phyloP scores from a whole-genome alignment of 768 basidiomycete genomes.

The Obba rivulosa region DNA sequence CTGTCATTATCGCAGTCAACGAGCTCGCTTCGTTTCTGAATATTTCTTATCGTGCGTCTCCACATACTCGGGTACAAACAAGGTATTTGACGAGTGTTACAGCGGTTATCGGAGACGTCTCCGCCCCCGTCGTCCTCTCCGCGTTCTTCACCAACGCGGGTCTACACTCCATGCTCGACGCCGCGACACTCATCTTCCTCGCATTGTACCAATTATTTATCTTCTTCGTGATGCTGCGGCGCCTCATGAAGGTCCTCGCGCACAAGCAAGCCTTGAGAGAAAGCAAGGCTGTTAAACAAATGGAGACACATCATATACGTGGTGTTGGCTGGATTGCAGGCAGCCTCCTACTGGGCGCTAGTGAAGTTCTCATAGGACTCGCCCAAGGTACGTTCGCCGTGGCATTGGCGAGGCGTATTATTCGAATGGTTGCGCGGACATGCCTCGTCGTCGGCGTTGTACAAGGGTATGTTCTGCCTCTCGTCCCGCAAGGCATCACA shows the following conservation, averaged over 20 bases:
- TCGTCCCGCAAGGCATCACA: neutral
- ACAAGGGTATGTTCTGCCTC: slow-evolving; percentile 50
- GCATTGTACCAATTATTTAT: slow-evolving; percentile 50
- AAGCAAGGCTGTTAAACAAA: slow-evolving; percentile 29
- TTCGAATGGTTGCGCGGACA: slow-evolving; percentile 50
- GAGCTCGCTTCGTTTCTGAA: slow-evolving; percentile 64
- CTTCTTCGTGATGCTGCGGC: slow-evolving; percentile 56
- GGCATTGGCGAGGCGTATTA: slow-evolving; percentile 48
- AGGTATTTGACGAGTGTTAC: neutral
- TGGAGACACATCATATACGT: slow-evolving; percentile 42
- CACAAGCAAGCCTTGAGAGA: slow-evolving; percentile 49
- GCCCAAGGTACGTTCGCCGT: slow-evolving; percentile 46
- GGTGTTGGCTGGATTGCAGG: slow-evolving; percentile 65
- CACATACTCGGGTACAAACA: neutral
- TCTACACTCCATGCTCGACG: slow-evolving; percentile 53
- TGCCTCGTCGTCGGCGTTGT: slow-evolving; percentile 56
- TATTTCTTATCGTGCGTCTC: slow-evolving; percentile 47
- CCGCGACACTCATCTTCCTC: slow-evolving; percentile 54
- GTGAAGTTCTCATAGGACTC: slow-evolving; percentile 66
- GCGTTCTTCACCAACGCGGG: slow-evolving; percentile 31
- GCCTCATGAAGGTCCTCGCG: slow-evolving; percentile 44
- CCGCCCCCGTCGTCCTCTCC: neutral
- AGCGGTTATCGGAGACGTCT: neutral
- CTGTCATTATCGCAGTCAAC: slow-evolving; percentile 48
- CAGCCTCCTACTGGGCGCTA: slow-evolving; percentile 55